Evolutionary conservation across 306 rosid species (phyloP).

Genomic region (Luffa acutangula): DNA sequence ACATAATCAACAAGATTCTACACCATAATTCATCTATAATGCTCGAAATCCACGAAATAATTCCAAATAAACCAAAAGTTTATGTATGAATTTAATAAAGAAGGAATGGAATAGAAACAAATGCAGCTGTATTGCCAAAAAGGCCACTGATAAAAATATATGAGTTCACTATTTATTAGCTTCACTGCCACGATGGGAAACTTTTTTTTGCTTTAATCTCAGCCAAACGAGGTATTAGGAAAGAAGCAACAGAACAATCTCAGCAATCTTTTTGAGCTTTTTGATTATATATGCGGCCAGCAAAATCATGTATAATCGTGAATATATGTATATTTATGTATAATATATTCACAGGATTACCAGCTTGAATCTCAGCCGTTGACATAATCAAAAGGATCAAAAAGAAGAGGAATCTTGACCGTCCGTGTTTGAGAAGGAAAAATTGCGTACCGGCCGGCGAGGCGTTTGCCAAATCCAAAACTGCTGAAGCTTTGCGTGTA

Average conservation of each 20-base stretch:
- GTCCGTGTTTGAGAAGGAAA: conserved; percentile 5
- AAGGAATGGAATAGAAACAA: neutral
- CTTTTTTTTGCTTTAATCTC: neutral
- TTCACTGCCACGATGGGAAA: neutral
- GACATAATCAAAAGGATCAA: conserved; percentile 2
- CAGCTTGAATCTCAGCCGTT: conserved; percentile 16
- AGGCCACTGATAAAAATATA: neutral
- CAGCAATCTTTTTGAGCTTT: conserved; percentile 5
- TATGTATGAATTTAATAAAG: neutral
- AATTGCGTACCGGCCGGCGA: neutral
- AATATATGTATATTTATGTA: too few species aligned
- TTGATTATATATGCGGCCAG: conserved; percentile 2
- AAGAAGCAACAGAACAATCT: neutral
- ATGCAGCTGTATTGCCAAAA: neutral
- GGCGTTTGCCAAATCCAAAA: neutral
- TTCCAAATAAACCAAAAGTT: neutral
- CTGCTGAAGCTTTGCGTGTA: neutral
- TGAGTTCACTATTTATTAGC: neutral
- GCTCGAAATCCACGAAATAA: neutral
- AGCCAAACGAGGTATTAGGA: neutral
- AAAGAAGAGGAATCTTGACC: conserved; percentile 11
- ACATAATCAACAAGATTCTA: neutral
- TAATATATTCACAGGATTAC: neutral
- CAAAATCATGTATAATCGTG: neutral
- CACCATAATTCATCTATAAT: neutral